These are phyloP conservation scores for Pythium sp. DNA, from an alignment of 352 stramenopile genomes.

Conservation along the genomic window DNA sequence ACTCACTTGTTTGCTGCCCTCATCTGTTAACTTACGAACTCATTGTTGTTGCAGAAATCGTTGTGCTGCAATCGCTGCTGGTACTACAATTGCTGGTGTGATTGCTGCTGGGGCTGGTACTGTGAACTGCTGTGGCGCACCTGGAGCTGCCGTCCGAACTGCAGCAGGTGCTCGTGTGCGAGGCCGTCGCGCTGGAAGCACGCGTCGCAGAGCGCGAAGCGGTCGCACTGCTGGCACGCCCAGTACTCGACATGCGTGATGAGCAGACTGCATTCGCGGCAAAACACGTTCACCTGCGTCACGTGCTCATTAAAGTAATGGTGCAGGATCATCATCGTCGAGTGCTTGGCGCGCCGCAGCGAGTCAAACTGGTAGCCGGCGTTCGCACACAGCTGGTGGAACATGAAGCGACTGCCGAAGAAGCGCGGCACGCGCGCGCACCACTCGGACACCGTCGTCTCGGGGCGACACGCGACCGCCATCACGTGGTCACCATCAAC, in stretches of 20 bases:
- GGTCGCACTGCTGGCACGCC: conserved; percentile 49
- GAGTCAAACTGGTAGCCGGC: conserved; percentile 86
- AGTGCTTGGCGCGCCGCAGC: conserved; percentile 86
- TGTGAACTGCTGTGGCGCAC: not conserved
- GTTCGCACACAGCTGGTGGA: conserved; percentile 79
- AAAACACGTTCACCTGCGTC: conserved; percentile 74
- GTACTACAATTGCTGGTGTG: not conserved
- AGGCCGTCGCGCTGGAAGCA: conserved; percentile 50
- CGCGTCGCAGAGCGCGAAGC: conserved; percentile 66
- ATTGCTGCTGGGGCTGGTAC: not conserved
- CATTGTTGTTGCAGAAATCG: not conserved
- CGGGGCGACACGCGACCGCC: conserved; percentile 27
- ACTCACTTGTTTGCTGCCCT: not conserved
- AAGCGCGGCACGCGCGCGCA: conserved; percentile 61
- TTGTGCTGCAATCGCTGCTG: not conserved
- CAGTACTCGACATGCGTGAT: conserved; percentile 76
- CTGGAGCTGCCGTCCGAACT: conserved; percentile 30
- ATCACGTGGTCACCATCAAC: not conserved
- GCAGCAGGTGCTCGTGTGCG: conserved; percentile 47
- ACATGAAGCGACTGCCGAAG: conserved; percentile 85
- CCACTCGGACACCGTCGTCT: conserved; percentile 50
- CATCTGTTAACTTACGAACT: not conserved
- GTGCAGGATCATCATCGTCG: conserved; percentile 89
- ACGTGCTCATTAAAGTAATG: conserved; percentile 84
- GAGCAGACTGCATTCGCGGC: conserved; percentile 67